Percentiles rank a stretch among this genome's conserved stretches.
Conservation (phyloP, 2,329 filamentous ascomycete species). For the Pyrenochaeta sp. region DNA sequence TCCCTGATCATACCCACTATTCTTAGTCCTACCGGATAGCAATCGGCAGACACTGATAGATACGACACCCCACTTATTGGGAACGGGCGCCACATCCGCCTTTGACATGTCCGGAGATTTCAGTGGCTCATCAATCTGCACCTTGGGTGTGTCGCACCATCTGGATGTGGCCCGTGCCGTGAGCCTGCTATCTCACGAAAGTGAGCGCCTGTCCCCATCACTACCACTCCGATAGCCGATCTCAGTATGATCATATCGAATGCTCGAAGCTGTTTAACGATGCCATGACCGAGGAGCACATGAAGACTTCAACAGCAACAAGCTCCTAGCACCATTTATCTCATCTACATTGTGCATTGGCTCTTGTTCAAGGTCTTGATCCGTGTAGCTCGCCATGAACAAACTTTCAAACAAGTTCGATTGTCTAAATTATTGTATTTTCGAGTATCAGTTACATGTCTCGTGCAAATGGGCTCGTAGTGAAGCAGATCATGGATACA, state of each 20-base stretch:
- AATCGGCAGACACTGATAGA: constrained; percentile 1
- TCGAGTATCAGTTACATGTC: too few species aligned
- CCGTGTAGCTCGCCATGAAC: too few species aligned
- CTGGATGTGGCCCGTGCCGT: constrained; percentile 30
- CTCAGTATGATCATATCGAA: neutral
- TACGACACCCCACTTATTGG: neutral
- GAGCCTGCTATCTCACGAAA: constrained; percentile 28
- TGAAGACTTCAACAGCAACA: too few species aligned
- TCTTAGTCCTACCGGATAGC: constrained; percentile 2
- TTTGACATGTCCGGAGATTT: constrained; percentile 27
- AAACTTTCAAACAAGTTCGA: too few species aligned
- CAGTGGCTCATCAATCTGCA: constrained; percentile 29
- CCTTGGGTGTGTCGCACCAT: constrained; percentile 25
- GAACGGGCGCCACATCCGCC: neutral
- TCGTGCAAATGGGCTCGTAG: too few species aligned
- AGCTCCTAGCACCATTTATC: too few species aligned
- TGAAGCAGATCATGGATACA: neutral
- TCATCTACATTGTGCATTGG: too few species aligned
- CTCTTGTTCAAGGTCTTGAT: too few species aligned
- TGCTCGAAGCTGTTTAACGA: too few species aligned
- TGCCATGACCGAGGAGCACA: too few species aligned
- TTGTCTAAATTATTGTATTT: too few species aligned
- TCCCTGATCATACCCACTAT: neutral
- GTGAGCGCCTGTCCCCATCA: constrained; percentile 2
- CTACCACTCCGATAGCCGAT: neutral